Evolutionary conservation across 495 filamentous ascomycete genomes (phyloP).

Genomic region (Xylaria palmicola): DNA sequence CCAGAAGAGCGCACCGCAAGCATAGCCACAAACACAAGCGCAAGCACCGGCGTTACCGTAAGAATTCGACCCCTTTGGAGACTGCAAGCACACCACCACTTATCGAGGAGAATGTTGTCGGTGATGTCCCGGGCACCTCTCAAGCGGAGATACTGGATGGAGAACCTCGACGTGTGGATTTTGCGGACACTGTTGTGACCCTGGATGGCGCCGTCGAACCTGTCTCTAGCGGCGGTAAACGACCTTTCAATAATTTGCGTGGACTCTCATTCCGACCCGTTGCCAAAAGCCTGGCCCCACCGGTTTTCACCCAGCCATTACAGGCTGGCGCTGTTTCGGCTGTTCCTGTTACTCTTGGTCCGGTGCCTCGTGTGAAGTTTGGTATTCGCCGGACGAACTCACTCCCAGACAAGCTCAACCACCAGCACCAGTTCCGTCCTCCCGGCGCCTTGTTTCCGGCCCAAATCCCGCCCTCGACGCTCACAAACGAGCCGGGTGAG

Average conservation of each 20-base stretch:
- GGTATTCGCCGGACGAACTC: conserved; percentile 77
- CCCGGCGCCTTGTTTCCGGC: conserved; percentile 44
- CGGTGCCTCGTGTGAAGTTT: conserved; percentile 53
- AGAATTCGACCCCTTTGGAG: conserved; percentile 18
- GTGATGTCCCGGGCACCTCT: conserved; percentile 20
- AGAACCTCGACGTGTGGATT: conserved; percentile 47
- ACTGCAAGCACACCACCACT: conserved; percentile 20
- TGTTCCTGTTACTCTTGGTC: conserved; percentile 31
- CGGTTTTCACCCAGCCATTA: conserved; percentile 41
- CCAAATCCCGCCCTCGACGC: conserved; percentile 35
- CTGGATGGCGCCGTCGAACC: conserved; percentile 36
- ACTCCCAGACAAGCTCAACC: conserved; percentile 68
- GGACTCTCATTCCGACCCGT: conserved; percentile 41
- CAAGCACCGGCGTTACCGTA: conserved; percentile 39
- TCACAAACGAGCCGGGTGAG: conserved; percentile 34
- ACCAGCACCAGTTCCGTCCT: conserved; percentile 37
- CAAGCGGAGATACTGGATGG: conserved; percentile 22
- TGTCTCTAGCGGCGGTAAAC: conserved; percentile 20
- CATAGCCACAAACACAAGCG: conserved; percentile 28
- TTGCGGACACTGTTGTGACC: conserved; percentile 18
- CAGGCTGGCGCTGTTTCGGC: conserved; percentile 20
- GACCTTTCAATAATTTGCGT: conserved; percentile 43
- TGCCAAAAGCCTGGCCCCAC: conserved; percentile 44
- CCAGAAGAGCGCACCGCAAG: conserved; percentile 28
- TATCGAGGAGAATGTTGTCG: conserved; percentile 33